Conservation (phyloP, 2,329 filamentous ascomycete species). For the Colletotrichum godetiae region DNA sequence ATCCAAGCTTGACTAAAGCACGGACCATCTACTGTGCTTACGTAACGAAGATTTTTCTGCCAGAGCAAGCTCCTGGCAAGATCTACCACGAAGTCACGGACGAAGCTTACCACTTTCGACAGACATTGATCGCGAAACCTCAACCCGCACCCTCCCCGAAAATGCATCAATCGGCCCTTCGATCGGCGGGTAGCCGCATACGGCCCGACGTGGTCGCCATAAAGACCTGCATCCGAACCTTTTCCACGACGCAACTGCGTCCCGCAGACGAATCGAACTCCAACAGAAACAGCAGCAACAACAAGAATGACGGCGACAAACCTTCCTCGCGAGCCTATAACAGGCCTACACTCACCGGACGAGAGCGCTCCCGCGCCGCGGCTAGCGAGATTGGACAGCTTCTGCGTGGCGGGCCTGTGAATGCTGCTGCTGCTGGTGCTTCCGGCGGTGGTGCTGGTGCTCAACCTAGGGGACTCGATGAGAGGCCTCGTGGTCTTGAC, state of each 20-base stretch:
- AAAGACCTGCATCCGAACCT: conserved; percentile 48
- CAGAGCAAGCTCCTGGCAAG: conserved; percentile 7
- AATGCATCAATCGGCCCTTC: conserved; percentile 53
- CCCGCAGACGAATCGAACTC: conserved; percentile 41
- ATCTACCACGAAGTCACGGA: neutral
- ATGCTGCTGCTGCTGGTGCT: conserved; percentile 25
- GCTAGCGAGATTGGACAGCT: conserved; percentile 48
- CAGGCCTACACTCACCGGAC: conserved; percentile 39
- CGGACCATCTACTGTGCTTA: conserved; percentile 1
- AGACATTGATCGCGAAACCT: conserved; percentile 18
- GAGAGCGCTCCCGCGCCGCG: conserved; percentile 47
- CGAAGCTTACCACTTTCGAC: conserved; percentile 3
- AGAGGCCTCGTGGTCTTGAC: conserved; percentile 42
- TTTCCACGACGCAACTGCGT: conserved; percentile 52
- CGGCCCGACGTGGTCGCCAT: conserved; percentile 46
- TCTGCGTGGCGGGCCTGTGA: conserved; percentile 33
- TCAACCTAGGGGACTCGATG: conserved; percentile 51
- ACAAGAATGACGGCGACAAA: neutral
- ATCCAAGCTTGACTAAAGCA: neutral
- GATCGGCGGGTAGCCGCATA: conserved; percentile 50
- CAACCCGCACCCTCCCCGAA: conserved; percentile 28
- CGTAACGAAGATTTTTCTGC: conserved; percentile 31
- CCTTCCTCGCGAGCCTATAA: neutral
- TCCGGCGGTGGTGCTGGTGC: conserved; percentile 27
- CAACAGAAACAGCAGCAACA: conserved; percentile 1